phyloP scores from a whole-genome alignment of 768 basidiomycete species.

The Leccinum pellstonianum region DNA sequence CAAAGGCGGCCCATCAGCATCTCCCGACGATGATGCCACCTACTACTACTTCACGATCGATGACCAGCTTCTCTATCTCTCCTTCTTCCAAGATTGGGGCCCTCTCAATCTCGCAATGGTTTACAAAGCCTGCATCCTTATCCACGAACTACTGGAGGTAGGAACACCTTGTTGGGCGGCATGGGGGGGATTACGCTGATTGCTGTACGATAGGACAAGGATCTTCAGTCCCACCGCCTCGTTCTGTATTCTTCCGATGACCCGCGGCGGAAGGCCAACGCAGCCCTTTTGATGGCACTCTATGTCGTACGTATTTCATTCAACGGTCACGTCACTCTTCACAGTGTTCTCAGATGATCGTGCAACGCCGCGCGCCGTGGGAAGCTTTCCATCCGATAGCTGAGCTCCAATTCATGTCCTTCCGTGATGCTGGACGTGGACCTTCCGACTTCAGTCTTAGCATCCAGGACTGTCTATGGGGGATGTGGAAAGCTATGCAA shows the following conservation, averaged over 20 bases:
- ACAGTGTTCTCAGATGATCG: slow-evolving; percentile 72
- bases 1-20: slow-evolving; percentile 56
- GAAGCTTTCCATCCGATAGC: slow-evolving; percentile 95
- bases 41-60: slow-evolving; percentile 94
- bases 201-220: slow-evolving; percentile 59
- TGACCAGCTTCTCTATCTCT: slow-evolving; percentile 87
- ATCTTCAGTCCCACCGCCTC: slow-evolving; percentile 67
- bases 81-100: slow-evolving; percentile 95
- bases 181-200: slow-evolving; percentile 21
- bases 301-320: slow-evolving; percentile 67
- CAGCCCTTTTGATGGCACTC: slow-evolving; percentile 90
- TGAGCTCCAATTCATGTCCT: slow-evolving; percentile 90
- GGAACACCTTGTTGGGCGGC: slow-evolving; percentile 21
- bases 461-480: slow-evolving; percentile 91
- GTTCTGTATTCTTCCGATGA: slow-evolving; percentile 88
- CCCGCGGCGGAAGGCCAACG: slow-evolving; percentile 87
- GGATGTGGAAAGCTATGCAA: slow-evolving; percentile 87
- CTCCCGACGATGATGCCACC: slow-evolving; percentile 70
- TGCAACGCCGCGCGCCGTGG: slow-evolving; percentile 85
- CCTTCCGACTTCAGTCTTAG: slow-evolving; percentile 90
- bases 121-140: slow-evolving; percentile 87
- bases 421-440: slow-evolving; percentile 92
- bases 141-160: slow-evolving; percentile 86
- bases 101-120: slow-evolving; percentile 92
- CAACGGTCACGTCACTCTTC: slow-evolving; percentile 13